Conservation (phyloP, 2,329 filamentous ascomycete genomes). For the Emergomyces orientalis region DNA sequence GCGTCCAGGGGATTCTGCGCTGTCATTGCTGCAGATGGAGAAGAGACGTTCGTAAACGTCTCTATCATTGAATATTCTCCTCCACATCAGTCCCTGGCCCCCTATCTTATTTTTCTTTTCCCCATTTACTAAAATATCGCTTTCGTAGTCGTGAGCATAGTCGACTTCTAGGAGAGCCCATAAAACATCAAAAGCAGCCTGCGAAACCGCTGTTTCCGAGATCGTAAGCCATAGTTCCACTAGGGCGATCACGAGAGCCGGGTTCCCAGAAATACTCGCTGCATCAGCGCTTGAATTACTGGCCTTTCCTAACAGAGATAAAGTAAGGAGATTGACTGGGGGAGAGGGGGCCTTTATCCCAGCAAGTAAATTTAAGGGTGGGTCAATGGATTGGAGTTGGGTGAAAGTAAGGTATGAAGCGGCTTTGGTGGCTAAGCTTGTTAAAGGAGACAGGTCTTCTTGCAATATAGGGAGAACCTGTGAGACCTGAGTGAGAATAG, state of each 20-base stretch:
- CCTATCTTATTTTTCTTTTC: constrained; percentile 24
- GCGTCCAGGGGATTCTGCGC: constrained; percentile 26
- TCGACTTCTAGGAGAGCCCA: constrained; percentile 46
- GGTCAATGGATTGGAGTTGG: constrained; percentile 40
- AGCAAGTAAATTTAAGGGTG: constrained; percentile 45
- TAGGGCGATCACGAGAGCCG: constrained; percentile 46
- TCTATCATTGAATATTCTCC: constrained; percentile 51
- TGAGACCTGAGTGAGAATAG: constrained; percentile 40
- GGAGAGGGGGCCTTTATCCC: constrained; percentile 43
- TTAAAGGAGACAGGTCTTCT: constrained; percentile 49
- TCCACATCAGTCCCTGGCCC: constrained; percentile 51
- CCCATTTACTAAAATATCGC: constrained; percentile 18
- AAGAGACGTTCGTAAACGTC: constrained; percentile 51
- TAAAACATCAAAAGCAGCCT: constrained; percentile 45
- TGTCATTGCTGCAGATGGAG: constrained; percentile 42
- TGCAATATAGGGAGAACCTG: constrained; percentile 45
- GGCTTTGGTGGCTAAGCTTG: constrained; percentile 44
- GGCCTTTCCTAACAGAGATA: constrained; percentile 50
- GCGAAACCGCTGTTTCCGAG: constrained; percentile 46
- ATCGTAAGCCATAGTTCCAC: constrained; percentile 52
- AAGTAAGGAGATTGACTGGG: constrained; percentile 48
- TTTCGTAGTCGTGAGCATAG: constrained; percentile 21
- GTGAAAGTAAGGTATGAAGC: constrained; percentile 42
- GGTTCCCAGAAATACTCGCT: constrained; percentile 48
- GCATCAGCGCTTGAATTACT: constrained; percentile 44